Percentiles rank a stretch among this genome's conserved stretches.
phyloP scores from a whole-genome alignment of 2,329 filamentous ascomycete species.

The Alternaria novae-zelandiae region DNA sequence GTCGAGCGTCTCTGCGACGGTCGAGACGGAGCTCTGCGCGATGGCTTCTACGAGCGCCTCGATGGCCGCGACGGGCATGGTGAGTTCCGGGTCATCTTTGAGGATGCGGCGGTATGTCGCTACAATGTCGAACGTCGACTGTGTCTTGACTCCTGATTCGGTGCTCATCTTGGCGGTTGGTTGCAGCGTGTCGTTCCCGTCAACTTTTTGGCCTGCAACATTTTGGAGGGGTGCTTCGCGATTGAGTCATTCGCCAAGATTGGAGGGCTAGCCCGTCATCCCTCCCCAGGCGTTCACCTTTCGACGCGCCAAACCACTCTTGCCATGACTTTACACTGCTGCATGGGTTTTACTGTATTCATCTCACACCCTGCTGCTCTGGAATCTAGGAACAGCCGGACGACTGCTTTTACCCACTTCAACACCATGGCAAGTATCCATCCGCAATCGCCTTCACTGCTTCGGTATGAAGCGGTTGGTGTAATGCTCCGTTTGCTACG shows the following conservation, averaged over 20 bases:
- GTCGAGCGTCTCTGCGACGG: constrained; percentile 92
- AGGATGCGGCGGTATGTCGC: constrained; percentile 70
- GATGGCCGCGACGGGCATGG: constrained; percentile 94
- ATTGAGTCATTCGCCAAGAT: constrained; percentile 20
- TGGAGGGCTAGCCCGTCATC: neutral
- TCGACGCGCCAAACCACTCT: neutral
- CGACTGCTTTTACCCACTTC: neutral
- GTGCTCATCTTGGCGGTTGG: constrained; percentile 32
- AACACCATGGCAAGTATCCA: neutral
- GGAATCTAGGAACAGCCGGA: neutral
- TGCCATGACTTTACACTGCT: neutral
- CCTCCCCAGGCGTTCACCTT: neutral
- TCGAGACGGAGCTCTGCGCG: constrained; percentile 77
- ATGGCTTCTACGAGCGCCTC: constrained; percentile 89
- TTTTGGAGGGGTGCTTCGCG: constrained; percentile 28
- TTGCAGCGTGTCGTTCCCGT: neutral
- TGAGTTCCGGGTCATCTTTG: constrained; percentile 77
- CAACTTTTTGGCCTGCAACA: constrained; percentile 6
- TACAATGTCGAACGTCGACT: constrained; percentile 61
- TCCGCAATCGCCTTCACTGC: neutral
- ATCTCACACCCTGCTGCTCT: neutral
- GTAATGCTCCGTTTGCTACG: neutral
- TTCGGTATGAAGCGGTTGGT: neutral
- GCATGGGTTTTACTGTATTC: neutral
- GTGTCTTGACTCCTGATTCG: constrained; percentile 20